phyloP scores from a whole-genome alignment of 2,329 filamentous ascomycete genomes.

The Arthrocladium fulminans region DNA sequence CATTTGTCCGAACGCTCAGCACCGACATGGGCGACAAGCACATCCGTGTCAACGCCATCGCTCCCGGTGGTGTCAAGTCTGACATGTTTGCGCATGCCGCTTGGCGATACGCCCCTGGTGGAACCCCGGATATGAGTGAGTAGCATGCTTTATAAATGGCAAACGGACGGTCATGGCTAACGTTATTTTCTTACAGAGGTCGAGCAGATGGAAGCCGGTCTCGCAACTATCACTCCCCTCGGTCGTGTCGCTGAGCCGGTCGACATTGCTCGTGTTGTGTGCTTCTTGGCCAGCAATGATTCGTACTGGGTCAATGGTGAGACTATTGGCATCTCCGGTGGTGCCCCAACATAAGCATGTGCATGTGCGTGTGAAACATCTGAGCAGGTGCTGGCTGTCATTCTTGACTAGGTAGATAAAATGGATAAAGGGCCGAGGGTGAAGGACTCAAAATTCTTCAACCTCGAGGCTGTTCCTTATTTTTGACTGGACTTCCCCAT shows the following conservation, averaged over 20 bases:
- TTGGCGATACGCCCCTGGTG: constrained; percentile 56
- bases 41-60: constrained; percentile 65
- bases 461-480: no score
- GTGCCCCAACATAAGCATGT: constrained; percentile 8
- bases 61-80: constrained; percentile 63
- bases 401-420: neutral
- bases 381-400: neutral
- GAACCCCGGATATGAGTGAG: constrained; percentile 30
- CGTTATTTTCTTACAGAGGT: constrained; percentile 25
- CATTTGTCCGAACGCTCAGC: constrained; percentile 62
- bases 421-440: neutral
- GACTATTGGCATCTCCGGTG: constrained; percentile 8
- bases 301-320: constrained; percentile 55
- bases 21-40: constrained; percentile 60
- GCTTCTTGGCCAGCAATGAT: constrained; percentile 48
- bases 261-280: constrained; percentile 52
- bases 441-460: neutral
- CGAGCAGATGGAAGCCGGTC: constrained; percentile 47
- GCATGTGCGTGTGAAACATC: neutral
- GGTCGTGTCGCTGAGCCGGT: constrained; percentile 49
- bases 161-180: neutral
- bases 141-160: neutral
- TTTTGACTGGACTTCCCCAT: no score
- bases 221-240: constrained; percentile 51
- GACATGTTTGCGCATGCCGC: constrained; percentile 69